Conservation (phyloP, 2,329 filamentous ascomycete genomes). For the Alternaria gansuensis region DNA sequence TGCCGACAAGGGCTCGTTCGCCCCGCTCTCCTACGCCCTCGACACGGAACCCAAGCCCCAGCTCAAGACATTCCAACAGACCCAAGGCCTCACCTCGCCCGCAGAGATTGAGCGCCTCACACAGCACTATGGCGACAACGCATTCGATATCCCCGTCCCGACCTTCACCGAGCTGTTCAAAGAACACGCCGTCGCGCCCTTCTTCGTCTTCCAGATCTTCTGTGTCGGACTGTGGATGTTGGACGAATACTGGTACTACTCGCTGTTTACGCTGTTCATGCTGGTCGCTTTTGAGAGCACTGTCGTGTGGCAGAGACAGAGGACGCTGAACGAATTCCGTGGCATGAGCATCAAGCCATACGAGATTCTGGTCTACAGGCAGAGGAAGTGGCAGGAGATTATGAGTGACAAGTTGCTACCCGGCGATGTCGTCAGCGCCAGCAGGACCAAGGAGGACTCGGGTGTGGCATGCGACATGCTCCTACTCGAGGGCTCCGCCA, state of each 20-base stretch:
- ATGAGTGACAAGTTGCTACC: slow-evolving; percentile 91
- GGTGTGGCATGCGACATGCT: slow-evolving; percentile 98
- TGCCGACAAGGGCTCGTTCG: slow-evolving; percentile 74
- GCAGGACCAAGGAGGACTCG: slow-evolving; percentile 93
- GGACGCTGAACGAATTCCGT: slow-evolving; percentile 93
- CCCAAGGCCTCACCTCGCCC: slow-evolving; percentile 75
- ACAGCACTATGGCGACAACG: slow-evolving; percentile 94
- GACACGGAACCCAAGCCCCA: slow-evolving; percentile 84
- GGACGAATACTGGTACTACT: slow-evolving; percentile 99
- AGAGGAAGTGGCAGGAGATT: slow-evolving; percentile 86
- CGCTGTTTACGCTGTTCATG: slow-evolving; percentile 98
- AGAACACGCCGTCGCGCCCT: slow-evolving; percentile 97
- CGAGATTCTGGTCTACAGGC: slow-evolving; percentile 87
- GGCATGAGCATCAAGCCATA: slow-evolving; percentile 99
- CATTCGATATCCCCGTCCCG: slow-evolving; percentile 96
- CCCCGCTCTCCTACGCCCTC: slow-evolving; percentile 82
- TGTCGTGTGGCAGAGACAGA: slow-evolving; percentile 97
- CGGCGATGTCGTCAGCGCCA: slow-evolving; percentile 90
- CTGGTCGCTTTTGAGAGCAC: slow-evolving; percentile 97
- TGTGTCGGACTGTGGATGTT: slow-evolving; percentile 98
- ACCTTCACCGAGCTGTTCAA: slow-evolving; percentile 96
- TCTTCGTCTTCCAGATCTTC: slow-evolving; percentile 99
- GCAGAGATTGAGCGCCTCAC: slow-evolving; percentile 81
- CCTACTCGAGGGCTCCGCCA: slow-evolving; percentile 90
- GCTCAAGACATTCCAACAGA: slow-evolving; percentile 80